Conservation (phyloP, 345 rosid genomes). For the Populus tremula region DNA sequence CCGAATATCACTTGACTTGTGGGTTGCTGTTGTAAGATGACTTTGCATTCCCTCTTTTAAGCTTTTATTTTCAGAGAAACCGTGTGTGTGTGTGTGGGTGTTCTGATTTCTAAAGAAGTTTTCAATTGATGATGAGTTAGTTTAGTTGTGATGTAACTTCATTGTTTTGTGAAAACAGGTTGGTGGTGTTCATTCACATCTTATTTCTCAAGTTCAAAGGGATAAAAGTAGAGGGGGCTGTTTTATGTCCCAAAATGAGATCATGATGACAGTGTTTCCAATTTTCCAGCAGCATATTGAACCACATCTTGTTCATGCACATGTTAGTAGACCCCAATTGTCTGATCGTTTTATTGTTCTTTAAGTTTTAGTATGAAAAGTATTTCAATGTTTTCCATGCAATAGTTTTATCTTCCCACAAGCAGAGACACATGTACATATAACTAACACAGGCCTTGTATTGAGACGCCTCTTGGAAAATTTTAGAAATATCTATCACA, state of each 20-base stretch:
- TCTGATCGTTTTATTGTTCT: constrained; percentile 8
- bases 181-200: constrained; percentile 99
- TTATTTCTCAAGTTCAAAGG: constrained; percentile 96
- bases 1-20: constrained; percentile 79
- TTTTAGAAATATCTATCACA: background rate
- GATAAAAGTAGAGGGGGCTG: constrained; percentile 90
- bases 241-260: constrained; percentile 94
- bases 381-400: background rate
- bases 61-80: constrained; percentile 10
- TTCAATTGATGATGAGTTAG: background rate
- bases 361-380: background rate
- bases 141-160: constrained; percentile 6
- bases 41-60: constrained; percentile 16
- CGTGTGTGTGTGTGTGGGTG: background rate
- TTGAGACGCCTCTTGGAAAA: background rate
- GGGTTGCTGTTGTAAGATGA: constrained; percentile 96
- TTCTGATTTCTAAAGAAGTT: background rate
- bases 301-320: constrained; percentile 99
- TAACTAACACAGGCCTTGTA: background rate
- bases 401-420: background rate
- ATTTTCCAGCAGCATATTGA: constrained; percentile 98
- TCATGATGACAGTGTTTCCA: constrained; percentile 97
- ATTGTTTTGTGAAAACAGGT: constrained; percentile 53
- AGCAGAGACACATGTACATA: background rate
- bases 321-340: constrained; percentile 55